These are phyloP conservation scores for Pleurotus ostreatus DNA, from an alignment of 768 basidiomycete genomes.

Conservation along the genomic window DNA sequence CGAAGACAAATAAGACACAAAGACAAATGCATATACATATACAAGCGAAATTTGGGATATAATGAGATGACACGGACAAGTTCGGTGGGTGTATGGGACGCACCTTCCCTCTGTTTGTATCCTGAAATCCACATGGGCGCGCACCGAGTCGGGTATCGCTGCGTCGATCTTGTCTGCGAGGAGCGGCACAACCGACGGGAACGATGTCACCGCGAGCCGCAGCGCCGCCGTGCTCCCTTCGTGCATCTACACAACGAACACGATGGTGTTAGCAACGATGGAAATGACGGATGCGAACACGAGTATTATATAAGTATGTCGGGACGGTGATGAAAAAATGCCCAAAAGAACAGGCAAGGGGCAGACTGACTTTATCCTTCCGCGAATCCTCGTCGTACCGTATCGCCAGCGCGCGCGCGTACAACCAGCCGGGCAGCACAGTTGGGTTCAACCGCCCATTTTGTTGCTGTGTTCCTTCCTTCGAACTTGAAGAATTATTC, in stretches of 20 bases:
- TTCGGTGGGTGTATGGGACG: constrained; percentile 14
- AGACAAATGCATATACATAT: not conserved
- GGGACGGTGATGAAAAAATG: too few relatives aligned
- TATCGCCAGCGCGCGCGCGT: constrained; percentile 66
- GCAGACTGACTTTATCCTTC: constrained; percentile 31
- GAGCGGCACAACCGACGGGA: constrained; percentile 78
- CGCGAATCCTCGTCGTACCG: constrained; percentile 44
- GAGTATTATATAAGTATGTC: not conserved
- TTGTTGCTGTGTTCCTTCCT: too few relatives aligned
- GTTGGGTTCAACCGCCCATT: constrained; percentile 31
- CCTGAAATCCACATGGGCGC: constrained; percentile 59
- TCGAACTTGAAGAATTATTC: too few relatives aligned
- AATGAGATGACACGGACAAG: not conserved
- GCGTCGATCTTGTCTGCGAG: constrained; percentile 86
- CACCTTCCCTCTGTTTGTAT: constrained; percentile 68
- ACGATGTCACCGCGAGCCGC: constrained; percentile 66
- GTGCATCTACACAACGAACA: constrained; percentile 36
- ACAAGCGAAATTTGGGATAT: too few relatives aligned
- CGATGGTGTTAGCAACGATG: not conserved
- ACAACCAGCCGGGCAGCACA: constrained; percentile 75
- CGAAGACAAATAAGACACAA: constrained; percentile 11
- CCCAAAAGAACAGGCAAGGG: not conserved
- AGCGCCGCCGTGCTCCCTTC: constrained; percentile 64
- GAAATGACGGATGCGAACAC: not conserved
- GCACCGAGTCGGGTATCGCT: constrained; percentile 50